These are phyloP conservation scores for Capronia epimyces DNA, from an alignment of 2,329 filamentous ascomycete species.

Conservation along the genomic window DNA sequence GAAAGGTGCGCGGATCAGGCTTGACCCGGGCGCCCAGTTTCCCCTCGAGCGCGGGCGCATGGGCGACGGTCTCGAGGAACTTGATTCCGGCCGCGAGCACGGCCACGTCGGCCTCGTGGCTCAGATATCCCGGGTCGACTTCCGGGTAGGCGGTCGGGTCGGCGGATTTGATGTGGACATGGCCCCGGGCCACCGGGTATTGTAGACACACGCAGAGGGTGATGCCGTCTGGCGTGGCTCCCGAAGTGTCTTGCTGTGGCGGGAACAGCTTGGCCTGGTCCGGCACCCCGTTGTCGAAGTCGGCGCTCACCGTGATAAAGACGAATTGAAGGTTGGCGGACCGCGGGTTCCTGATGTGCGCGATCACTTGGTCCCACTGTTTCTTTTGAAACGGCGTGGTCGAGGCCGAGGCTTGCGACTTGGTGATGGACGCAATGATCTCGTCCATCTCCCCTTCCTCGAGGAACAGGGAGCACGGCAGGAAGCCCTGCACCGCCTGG, in stretches of 20 bases:
- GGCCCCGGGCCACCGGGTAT: slow-evolving; percentile 49
- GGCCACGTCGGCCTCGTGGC: slow-evolving; percentile 40
- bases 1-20: slow-evolving; percentile 12
- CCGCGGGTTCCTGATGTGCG: slow-evolving; percentile 34
- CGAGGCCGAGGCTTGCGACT: slow-evolving; percentile 24
- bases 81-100: slow-evolving; percentile 33
- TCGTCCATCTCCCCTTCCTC: slow-evolving; percentile 33
- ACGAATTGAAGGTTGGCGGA: slow-evolving; percentile 38
- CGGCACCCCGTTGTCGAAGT: slow-evolving; percentile 27
- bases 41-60: slow-evolving; percentile 10
- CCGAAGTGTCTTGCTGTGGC: slow-evolving; percentile 34
- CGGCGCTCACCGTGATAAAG: slow-evolving; percentile 32
- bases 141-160: slow-evolving; percentile 35
- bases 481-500: slow-evolving; percentile 36
- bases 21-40: slow-evolving; percentile 18
- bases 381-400: slow-evolving; percentile 33
- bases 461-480: slow-evolving; percentile 35
- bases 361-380: slow-evolving; percentile 34
- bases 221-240: slow-evolving; percentile 41
- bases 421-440: slow-evolving; percentile 31
- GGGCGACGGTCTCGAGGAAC: slow-evolving; percentile 14
- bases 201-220: slow-evolving; percentile 47
- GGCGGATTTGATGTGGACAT: slow-evolving; percentile 40
- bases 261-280: slow-evolving; percentile 44
- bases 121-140: slow-evolving; percentile 44